phyloP scores from a whole-genome alignment of 257 asterid species.

The Nicotiana undulata region DNA sequence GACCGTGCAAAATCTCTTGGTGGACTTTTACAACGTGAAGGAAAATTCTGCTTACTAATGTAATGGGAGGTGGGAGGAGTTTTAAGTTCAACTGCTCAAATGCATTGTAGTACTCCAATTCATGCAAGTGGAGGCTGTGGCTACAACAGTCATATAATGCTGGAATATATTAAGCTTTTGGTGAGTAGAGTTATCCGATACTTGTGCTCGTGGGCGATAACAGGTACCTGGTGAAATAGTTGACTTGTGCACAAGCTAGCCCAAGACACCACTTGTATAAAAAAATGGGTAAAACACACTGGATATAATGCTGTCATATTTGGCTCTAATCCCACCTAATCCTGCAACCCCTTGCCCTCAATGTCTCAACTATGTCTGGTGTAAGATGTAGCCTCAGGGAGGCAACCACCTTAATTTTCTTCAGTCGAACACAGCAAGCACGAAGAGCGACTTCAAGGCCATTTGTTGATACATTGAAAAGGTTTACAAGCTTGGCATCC shows the following conservation, averaged over 20 bases:
- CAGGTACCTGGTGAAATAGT: too few relatives aligned
- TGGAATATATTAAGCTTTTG: too few relatives aligned
- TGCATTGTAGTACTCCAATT: neutral
- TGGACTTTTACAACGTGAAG: neutral
- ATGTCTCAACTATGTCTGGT: slow-evolving; percentile 32
- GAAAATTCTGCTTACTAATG: neutral
- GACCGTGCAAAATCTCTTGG: neutral
- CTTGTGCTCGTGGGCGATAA: too few relatives aligned
- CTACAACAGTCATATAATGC: neutral
- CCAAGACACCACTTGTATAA: too few relatives aligned
- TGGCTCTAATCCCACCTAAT: slow-evolving; percentile 58
- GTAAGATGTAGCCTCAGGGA: slow-evolving; percentile 35
- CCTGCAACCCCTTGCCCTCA: slow-evolving; percentile 52
- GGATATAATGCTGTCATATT: too few relatives aligned
- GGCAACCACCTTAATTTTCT: slow-evolving; percentile 52
- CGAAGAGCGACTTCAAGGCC: slow-evolving; percentile 61
- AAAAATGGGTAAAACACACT: too few relatives aligned
- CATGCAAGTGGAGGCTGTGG: neutral
- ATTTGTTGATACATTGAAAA: slow-evolving; percentile 38
- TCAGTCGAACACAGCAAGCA: slow-evolving; percentile 42
- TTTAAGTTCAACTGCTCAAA: neutral
- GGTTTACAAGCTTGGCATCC: slow-evolving; percentile 51
- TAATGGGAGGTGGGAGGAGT: neutral
- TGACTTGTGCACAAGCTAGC: too few relatives aligned
- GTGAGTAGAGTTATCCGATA: too few relatives aligned